Base-by-base conservation (phyloP, 2,329 filamentous ascomycete genomes). In the Aspergillus sp. region DNA sequence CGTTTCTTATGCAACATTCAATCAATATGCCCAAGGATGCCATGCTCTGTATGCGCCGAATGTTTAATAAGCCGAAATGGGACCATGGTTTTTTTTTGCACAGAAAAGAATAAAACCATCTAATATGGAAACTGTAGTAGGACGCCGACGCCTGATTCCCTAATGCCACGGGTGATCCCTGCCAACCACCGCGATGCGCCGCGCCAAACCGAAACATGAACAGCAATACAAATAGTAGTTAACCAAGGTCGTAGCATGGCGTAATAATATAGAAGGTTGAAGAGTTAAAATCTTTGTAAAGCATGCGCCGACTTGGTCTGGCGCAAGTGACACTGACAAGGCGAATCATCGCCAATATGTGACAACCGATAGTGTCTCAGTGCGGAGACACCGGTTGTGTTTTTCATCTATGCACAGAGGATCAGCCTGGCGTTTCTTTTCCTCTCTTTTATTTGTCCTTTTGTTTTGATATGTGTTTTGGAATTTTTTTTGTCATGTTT, bases 41-140 rank as follows among this genome's bases (percentile, higher is more conserved):
- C 52, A 59, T 61, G 56, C 56, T 63, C 52, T 61, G 21, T 19
- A 63, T 61, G 53, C 59, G 62, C 62, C 62, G 41, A 42, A 56
- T 47, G 59, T 57, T 44, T 50, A 36, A 58, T 39, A 54, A 63
- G 51, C 61, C 58, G 47, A 53, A 58, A 59, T 21, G 17, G 17
- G 41, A 44, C 41, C 41, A 11, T 11, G 17, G 41, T 50, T 48
- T 30, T 27, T 30, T 30, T 27, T 30, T 30, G 27, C 27, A 11
- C 27, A 30, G 11, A 36, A 36, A 36, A 36, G 11, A 13, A 15
- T 13, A 13, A 55, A 41, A 47, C 53, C 53, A 44, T 55, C 42
- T 30, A 44, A 44, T 42, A 11, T 55, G 36, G 30, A 42, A 36
- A 42, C 2, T 19, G 41, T 23, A 44, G 41, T 15, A 44, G 19